Base-by-base conservation (phyloP, 1,284 basidiomycete species). In the Cutaneotrichosporon sp. region DNA sequence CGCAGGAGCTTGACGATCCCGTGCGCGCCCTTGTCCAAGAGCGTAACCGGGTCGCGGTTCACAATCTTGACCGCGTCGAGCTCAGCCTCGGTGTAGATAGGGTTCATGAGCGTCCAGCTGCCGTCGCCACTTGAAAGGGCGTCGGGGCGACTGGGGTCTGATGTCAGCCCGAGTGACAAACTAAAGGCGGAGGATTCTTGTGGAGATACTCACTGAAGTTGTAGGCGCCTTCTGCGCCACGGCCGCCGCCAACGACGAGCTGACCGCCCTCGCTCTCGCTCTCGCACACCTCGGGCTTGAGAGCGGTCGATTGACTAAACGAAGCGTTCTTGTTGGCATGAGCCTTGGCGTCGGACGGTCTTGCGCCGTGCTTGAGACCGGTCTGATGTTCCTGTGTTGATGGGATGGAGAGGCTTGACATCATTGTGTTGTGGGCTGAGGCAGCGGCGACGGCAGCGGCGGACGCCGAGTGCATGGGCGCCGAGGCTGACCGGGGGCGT, bases 21-120 rank as follows among this genome's bases (percentile, higher is more conserved):
- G 52, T 77, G 79, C 0, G 89, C 89, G 37, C 88, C 43, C 67
- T 83, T 87, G 73, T 97, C 92, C 10, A 81, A 76, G 2, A 86
- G 43, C 0, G 82, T 87, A 60, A 81, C 81, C 11, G 84, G 79
- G 27, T 85, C 78, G 42, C 80, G 80, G 57, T 86, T 82, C 12
- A 93, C 78, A 25, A 94, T 82, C 81, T 91, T 42, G 37, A 76
- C 74, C 9, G 61, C 55, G 46, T 74, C 61, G 46, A 76, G 67
- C 55, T 76, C 74, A 17, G 57, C 57, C 17, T 69, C 62, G 11
- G 71, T 74, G 59, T 75, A 75, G 52, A 75, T 73, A 4, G 72
- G 74, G 55, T 71, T 68, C 57, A 70, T 69, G 52, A 75, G 51
- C 14, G 71, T 75, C 71, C 72, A 75, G 12, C 60, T 34, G 11